Evolutionary conservation across 108 stramenopile genomes (phyloP), one percentile per base, ranked within the genome.

Genomic region (Chaetoceros tenuissimus): DNA sequence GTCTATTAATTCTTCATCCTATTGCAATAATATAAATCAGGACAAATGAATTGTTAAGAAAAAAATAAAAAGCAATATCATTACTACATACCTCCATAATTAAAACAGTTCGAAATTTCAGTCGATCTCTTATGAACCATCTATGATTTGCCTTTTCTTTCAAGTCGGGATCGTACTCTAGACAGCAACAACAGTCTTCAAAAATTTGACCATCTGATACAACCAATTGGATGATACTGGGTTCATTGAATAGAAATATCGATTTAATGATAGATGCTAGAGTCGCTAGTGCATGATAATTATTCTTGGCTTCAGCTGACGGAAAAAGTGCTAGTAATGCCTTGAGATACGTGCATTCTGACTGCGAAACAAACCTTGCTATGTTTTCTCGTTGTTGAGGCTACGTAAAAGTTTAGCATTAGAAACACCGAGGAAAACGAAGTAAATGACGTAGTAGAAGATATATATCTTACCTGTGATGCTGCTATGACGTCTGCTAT

Each of bases 91-190:
- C 76, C 46, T 93, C 84, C 81, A 93, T 93, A 53, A 66, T 51
- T 24, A 85, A 77, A 3, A 89, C 91, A 1, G 91, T 87, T 3
- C 85, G 77, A 66, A 93, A 93, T 51, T 71, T 82, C 23, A 76
- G 80, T 50, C 73, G 52, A 44, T 80, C 73, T 30, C 81, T 66
- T 48, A 93, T 56, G 58, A 87, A 89, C 63, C 77, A 72, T 8
- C 84, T 68, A 66, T 93, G 84, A 57, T 84, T 82, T 18, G 87
- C 91, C 55, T 82, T 87, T 20, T 83, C 75, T 45, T 85, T 54
- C 48, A 93, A 65, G 47, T 89, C 87, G 0, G 91, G 87, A 72
- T 88, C 85, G 51, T 89, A 89, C 54, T 93, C 91, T 13, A 89
- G 60, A 1, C 81, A 73, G 13, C 75, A 67, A 49, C 85, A 89